Evolutionary conservation across 306 rosid genomes (phyloP), one percentile per base, ranked within the genome.

Genomic region (Echinosophora koreensis): DNA sequence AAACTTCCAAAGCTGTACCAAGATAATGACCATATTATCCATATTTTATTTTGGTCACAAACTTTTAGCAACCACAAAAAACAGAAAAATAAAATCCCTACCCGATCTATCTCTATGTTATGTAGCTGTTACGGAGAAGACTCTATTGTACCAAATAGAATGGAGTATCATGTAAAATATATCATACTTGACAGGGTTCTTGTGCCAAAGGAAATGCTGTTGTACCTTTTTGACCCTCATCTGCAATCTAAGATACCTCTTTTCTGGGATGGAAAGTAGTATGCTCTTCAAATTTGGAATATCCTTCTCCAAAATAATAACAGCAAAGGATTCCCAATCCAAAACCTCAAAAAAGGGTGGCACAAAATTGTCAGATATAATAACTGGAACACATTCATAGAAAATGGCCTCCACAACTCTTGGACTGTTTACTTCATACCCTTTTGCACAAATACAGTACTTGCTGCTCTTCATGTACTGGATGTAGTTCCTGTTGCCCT

Each of bases 341-440:
- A 94, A 74, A 64, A 86, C 87, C 66, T 89, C 93, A 0, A 88
- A 82, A 71, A 94, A 87, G 0, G 98, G 98, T 6, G 98, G 98
- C 86, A 94, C 96, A 10, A 90, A 94, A 62, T 94, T 92, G 82
- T 94, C 97, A 0, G 98, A 94, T 81, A 94, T 87, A 37, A 94
- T 90, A 37, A 94, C 96, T 0, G 98, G 98, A 50, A 94, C 90
- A 39, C 98, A 94, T 79, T 88, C 97, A 7, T 86, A 84, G 83
- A 91, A 77, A 63, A 94, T 87, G 52, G 98, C 91, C 78, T 94
- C 97, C 41, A 94, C 98, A 2, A 92, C 98, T 71, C 98, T 58
- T 0, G 98, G 98, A 71, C 98, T 94, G 68, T 90, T 92, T 15
- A 94, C 98, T 86, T 94, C 97, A 17, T 87, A 90, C 5, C 98